These are phyloP conservation scores for Eruca vesicaria DNA, from an alignment of 441 rosid species.

Conservation along the genomic window DNA sequence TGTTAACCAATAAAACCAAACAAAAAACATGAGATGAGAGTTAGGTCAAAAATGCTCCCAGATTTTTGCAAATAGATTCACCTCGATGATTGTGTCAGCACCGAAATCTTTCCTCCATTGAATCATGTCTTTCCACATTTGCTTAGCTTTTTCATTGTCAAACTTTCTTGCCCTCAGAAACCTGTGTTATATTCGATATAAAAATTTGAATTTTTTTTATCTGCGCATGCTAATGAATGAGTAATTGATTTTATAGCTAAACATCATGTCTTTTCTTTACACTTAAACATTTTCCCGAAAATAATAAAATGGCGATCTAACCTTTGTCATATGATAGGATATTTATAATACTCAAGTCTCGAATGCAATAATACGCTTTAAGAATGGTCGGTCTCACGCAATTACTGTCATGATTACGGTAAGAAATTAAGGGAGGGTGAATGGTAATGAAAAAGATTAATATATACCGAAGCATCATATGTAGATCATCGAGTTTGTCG, in stretches of 20 bases:
- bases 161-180: not conserved
- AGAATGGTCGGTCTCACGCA: not conserved
- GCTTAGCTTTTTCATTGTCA: not conserved
- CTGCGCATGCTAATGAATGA: not conserved
- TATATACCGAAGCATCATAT: conserved; percentile 53
- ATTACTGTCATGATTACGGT: not conserved
- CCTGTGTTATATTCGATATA: not conserved
- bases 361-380: not conserved
- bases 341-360: not conserved
- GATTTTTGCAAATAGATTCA: not conserved
- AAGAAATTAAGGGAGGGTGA: not conserved
- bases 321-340: not conserved
- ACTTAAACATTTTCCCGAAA: not conserved
- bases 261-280: not conserved
- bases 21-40: not conserved
- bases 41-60: not conserved
- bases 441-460: not conserved
- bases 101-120: not conserved
- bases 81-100: not conserved
- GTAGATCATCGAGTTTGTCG: conserved; percentile 54
- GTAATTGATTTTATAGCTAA: not conserved
- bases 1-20: not conserved
- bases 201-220: not conserved
- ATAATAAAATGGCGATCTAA: not conserved
- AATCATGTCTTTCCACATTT: not conserved